A percentile compares a stretch with the other conserved stretches of the same genome.
These are phyloP conservation scores for Terfezia boudieri DNA, from an alignment of 495 filamentous ascomycete species.

Conservation along the genomic window DNA sequence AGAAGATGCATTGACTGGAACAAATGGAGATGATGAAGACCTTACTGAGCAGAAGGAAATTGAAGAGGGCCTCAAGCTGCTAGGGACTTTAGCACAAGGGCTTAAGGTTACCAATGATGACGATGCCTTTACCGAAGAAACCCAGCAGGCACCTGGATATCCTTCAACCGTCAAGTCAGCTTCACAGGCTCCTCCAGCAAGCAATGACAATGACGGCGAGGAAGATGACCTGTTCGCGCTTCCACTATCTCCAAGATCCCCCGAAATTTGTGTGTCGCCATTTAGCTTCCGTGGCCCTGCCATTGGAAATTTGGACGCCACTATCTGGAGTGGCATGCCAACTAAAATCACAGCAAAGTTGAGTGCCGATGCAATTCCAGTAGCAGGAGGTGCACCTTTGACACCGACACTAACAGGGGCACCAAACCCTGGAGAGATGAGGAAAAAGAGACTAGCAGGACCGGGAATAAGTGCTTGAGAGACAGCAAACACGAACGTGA, in stretches of 20 bases:
- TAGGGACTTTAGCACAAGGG: not conserved
- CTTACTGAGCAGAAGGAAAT: conserved; percentile 2
- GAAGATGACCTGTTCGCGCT: conserved; percentile 17
- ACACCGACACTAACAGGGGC: not conserved
- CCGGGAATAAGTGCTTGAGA: too few species aligned
- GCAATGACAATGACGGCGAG: conserved; percentile 3
- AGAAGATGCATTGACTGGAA: not conserved
- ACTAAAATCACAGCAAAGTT: not conserved
- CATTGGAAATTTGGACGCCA: conserved; percentile 5
- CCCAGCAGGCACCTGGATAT: not conserved
- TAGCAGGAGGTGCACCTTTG: not conserved
- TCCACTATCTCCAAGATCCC: conserved; percentile 12
- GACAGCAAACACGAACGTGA: too few species aligned
- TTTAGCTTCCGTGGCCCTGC: conserved; percentile 13
- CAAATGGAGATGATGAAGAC: not conserved
- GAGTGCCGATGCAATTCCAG: not conserved
- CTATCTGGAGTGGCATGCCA: not conserved
- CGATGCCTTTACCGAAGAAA: not conserved
- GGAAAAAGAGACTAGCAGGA: not conserved
- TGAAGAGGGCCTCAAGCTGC: not conserved
- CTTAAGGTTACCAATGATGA: not conserved
- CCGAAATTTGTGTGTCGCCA: conserved; percentile 14
- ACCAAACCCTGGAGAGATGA: not conserved
- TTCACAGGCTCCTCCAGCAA: not conserved
- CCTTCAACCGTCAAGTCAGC: not conserved